phyloP scores from a whole-genome alignment of 345 rosid species.

The Euphorbia pulcherrima region DNA sequence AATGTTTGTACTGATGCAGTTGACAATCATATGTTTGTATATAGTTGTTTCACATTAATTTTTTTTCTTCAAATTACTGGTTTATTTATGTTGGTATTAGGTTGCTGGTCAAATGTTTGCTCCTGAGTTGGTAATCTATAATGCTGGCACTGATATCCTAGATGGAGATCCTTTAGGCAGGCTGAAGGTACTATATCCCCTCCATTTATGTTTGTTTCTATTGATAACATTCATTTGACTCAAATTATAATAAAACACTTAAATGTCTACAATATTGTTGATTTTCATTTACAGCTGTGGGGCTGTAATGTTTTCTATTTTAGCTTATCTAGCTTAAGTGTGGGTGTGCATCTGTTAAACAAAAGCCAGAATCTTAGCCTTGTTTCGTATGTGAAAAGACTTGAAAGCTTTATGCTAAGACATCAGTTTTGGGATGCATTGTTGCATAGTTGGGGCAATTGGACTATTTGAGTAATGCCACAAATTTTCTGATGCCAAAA shows the following conservation, averaged over 20 bases:
- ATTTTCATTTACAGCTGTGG: neutral
- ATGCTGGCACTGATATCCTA: constrained; percentile 95
- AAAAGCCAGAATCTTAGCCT: neutral
- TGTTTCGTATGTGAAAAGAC: neutral
- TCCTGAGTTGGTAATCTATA: constrained; percentile 77
- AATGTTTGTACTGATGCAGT: neutral
- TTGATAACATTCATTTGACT: neutral
- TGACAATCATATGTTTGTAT: neutral
- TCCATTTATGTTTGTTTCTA: neutral
- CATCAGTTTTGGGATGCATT: neutral
- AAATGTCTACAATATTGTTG: neutral
- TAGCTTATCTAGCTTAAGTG: neutral
- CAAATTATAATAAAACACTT: neutral
- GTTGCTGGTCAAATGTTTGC: constrained; percentile 59
- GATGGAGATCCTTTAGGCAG: constrained; percentile 93
- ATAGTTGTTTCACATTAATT: constrained; percentile 1
- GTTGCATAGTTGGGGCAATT: neutral
- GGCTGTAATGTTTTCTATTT: neutral
- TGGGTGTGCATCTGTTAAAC: neutral
- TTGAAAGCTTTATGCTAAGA: too few relatives aligned
- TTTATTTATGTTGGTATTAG: constrained; percentile 35
- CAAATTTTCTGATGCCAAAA: neutral
- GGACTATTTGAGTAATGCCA: neutral
- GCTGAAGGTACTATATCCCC: constrained; percentile 52
- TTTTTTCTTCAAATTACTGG: neutral